Percentiles rank a stretch among this genome's conserved stretches.
Conservation (phyloP, 441 rosid species). For the Pelargonium hybrid region DNA sequence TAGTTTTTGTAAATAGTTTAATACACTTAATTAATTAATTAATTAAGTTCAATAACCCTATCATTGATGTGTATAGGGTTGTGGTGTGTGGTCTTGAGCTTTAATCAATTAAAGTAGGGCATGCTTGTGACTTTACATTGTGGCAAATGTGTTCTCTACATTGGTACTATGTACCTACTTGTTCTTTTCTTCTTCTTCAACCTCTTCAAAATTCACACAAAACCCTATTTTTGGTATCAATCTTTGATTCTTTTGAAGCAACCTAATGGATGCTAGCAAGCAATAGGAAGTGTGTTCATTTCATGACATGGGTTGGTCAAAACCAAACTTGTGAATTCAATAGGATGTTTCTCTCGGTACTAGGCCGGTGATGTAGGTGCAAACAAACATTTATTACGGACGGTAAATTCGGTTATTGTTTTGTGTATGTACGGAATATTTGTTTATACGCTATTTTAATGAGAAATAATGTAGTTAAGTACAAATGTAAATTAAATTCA, state of each 20-base stretch:
- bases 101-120: constrained; percentile 27
- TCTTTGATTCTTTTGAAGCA: background rate
- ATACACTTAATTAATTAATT: background rate
- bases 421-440: too few species aligned
- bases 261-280: background rate
- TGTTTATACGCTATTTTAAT: too few species aligned
- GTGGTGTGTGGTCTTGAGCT: constrained; percentile 16
- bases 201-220: background rate
- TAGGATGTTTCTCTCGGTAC: background rate
- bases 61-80: constrained; percentile 4
- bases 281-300: background rate
- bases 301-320: background rate
- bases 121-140: constrained; percentile 21
- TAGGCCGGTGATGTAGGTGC: background rate
- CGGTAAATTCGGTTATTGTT: too few species aligned
- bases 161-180: background rate
- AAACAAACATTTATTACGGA: background rate
- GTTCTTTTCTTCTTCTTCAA: background rate
- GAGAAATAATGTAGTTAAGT: too few species aligned
- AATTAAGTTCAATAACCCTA: background rate
- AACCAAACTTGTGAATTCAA: background rate
- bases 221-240: background rate
- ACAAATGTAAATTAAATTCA: too few species aligned
- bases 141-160: background rate
- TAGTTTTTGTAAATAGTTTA: constrained; percentile 24